Conservation (phyloP, 208 protist genomes). For the Crithidia sp. region DNA sequence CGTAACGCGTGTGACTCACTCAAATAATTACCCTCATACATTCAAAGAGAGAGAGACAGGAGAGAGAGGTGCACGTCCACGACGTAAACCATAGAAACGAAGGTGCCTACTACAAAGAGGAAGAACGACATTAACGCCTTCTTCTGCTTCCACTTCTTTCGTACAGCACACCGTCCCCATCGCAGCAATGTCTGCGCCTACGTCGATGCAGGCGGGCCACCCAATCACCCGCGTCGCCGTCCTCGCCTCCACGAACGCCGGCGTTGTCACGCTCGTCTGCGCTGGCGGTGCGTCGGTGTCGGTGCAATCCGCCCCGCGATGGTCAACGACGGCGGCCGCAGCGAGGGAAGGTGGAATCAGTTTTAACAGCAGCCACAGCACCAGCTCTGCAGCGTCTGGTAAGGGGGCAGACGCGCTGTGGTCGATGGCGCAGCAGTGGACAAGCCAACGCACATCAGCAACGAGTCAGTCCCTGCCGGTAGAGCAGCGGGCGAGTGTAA, state of each 20-base stretch:
- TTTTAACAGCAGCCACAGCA: neutral
- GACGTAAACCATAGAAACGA: too few relatives aligned
- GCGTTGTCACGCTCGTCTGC: slow-evolving; percentile 12
- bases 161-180: too few relatives aligned
- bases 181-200: neutral
- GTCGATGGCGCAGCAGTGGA: neutral
- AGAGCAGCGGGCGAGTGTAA: slow-evolving; percentile 17
- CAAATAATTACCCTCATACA: neutral
- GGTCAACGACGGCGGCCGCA: neutral
- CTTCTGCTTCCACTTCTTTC: neutral
- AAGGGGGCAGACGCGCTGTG: slow-evolving; percentile 15
- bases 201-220: slow-evolving; percentile 11
- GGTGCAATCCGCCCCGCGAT: slow-evolving; percentile 23
- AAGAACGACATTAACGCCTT: neutral
- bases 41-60: neutral
- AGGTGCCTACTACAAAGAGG: too few relatives aligned
- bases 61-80: neutral
- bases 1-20: too few relatives aligned
- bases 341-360: neutral
- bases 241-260: slow-evolving; percentile 6
- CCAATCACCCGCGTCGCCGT: slow-evolving; percentile 24
- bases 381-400: slow-evolving; percentile 1
- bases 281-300: slow-evolving; percentile 27
- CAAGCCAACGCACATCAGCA: neutral
- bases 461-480: neutral